Percentiles rank a stretch among this genome's conserved stretches.
These are phyloP conservation scores for Suhomyces vadensis DNA, from an alignment of 805 yeast species.

Conservation along the genomic window DNA sequence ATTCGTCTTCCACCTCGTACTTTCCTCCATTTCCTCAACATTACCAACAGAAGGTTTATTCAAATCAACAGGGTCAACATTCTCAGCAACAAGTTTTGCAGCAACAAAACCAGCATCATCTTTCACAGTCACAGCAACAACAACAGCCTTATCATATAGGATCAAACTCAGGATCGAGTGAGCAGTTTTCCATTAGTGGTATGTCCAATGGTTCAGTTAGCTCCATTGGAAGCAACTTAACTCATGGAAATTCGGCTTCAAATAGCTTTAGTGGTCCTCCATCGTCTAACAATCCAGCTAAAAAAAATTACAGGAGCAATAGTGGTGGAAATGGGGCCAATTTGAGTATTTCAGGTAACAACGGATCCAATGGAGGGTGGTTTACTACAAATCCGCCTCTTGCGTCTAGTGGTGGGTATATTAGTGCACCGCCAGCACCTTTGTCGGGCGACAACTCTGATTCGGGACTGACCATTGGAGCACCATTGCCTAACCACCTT, in stretches of 20 bases:
- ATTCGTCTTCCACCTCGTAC: constrained; percentile 5
- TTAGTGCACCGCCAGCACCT: constrained; percentile 4
- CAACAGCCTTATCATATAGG: constrained; percentile 10
- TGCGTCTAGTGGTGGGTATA: neutral
- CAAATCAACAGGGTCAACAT: neutral
- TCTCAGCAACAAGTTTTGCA: constrained; percentile 3
- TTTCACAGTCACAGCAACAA: constrained; percentile 3
- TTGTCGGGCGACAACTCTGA: neutral
- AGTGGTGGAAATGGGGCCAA: constrained; percentile 8
- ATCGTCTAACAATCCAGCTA: constrained; percentile 3
- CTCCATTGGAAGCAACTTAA: constrained; percentile 6
- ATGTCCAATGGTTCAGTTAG: constrained; percentile 10
- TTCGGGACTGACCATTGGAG: neutral
- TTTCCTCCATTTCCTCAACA: constrained; percentile 13
- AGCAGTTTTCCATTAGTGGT: constrained; percentile 10
- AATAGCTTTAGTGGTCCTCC: constrained; percentile 6
- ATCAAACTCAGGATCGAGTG: constrained; percentile 8
- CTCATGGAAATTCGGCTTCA: constrained; percentile 2
- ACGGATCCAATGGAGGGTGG: constrained; percentile 6
- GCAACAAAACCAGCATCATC: neutral
- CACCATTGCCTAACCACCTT: neutral
- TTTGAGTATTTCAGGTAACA: constrained; percentile 1
- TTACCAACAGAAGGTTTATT: constrained; percentile 9
- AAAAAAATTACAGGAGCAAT: constrained; percentile 12
- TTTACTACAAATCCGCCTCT: constrained; percentile 6